Base-by-base conservation (phyloP, 2,329 filamentous ascomycete species). In the Trichoderma sp. region DNA sequence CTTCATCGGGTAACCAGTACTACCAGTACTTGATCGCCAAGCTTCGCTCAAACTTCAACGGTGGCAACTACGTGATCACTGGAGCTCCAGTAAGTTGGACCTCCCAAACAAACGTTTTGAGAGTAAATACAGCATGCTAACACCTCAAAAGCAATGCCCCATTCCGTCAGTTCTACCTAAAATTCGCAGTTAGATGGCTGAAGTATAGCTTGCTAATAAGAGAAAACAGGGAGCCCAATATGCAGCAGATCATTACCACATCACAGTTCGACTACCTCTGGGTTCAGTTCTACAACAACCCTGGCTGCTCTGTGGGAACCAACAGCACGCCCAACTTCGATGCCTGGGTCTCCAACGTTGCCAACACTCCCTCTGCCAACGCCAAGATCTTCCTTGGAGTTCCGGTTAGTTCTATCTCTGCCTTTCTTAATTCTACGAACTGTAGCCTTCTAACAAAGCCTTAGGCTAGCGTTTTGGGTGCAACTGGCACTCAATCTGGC, bases 281-380 rank as follows among this genome's bases (percentile, higher is more conserved):
- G 71, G 76, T 84, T 27, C 82, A 84, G 73, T 84, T 83, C 75
- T 84, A 84, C 77, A 84, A 84, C 75, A 85, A 84, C 73, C 76
- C 77, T 0, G 74, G 72, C 33, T 84, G 82, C 71, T 77, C 79
- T 27, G 37, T 40, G 4, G 19, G 27, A 5, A 79, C 72, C 11
- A 71, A 72, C 58, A 70, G 70, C 3, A 64, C 68, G 3, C 71
- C 72, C 69, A 75, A 75, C 70, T 75, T 68, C 35, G 69, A 75
- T 66, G 71, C 74, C 56, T 77, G 76, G 76, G 73, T 72, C 35
- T 59, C n/a, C 27, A 74, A 73, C 66, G 71, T 76, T 56, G 72
- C 74, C 40, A 69, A 60, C 31, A 75, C 75, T 4, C 74, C 75
- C 1, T 77, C 75, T 10, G 35, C 72, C 7, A 56, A 71, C 6